Conservation (phyloP, 352 stramenopile genomes). For the Phytopythium litorale region DNA sequence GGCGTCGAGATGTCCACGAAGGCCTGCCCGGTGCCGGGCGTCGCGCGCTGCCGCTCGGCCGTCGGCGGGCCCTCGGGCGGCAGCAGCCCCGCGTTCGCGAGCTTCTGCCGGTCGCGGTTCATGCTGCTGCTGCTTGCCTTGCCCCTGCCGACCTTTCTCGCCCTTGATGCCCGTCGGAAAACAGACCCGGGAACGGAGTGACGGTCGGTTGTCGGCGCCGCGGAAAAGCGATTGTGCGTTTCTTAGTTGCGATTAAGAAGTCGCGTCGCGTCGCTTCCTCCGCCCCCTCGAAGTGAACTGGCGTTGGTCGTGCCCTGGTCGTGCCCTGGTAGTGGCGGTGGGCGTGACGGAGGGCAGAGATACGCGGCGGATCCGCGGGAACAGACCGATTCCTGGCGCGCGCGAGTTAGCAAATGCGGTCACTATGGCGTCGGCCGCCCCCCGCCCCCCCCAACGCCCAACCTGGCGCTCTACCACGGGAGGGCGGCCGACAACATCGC, state of each 20-base stretch:
- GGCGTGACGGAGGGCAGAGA: neutral
- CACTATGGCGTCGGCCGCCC: no score
- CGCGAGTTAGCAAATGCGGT: slow-evolving; percentile 2
- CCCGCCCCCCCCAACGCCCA: no score
- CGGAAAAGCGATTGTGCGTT: slow-evolving; percentile 6
- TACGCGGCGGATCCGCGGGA: slow-evolving; percentile 2
- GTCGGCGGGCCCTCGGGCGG: slow-evolving; percentile 12
- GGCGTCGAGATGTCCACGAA: slow-evolving; percentile 73
- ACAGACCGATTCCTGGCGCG: neutral
- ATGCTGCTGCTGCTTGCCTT: slow-evolving; percentile 8
- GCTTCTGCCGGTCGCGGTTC: slow-evolving; percentile 37
- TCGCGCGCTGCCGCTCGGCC: slow-evolving; percentile 32
- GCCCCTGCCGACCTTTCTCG: neutral
- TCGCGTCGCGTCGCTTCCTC: no score
- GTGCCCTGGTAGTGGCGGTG: neutral
- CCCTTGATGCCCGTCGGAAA: neutral
- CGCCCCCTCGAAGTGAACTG: no score
- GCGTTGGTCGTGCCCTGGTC: neutral
- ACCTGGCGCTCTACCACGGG: neutral
- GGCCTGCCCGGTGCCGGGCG: slow-evolving; percentile 40
- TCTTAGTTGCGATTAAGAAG: neutral
- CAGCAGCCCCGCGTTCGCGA: slow-evolving; percentile 27
- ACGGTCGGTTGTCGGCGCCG: neutral
- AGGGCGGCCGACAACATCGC: neutral
- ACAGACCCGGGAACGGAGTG: neutral